Evolutionary conservation across 208 protist species (phyloP).

Genomic region (Dictyostelium gargantuum): DNA sequence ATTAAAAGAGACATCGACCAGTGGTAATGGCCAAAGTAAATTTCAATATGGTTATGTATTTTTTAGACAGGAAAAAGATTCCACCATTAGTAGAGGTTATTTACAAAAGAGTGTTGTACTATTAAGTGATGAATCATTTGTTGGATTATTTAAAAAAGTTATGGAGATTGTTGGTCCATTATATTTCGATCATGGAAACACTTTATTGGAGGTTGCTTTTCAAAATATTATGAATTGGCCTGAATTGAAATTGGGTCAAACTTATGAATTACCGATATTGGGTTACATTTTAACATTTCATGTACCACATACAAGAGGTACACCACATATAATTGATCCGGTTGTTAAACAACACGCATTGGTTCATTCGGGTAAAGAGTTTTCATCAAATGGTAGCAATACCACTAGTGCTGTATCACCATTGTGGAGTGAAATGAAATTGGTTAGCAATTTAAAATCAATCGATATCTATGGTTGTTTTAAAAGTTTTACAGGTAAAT

Average conservation of each 20-base stretch:
- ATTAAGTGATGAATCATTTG: constrained; percentile 36
- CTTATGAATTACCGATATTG: constrained; percentile 41
- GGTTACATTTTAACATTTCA: constrained; percentile 49
- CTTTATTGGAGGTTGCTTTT: constrained; percentile 25
- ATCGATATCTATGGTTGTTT: constrained; percentile 43
- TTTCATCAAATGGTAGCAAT: not conserved
- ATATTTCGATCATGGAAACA: constrained; percentile 51
- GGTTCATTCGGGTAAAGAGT: too few relatives aligned
- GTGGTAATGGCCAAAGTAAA: not conserved
- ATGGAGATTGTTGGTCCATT: constrained; percentile 52
- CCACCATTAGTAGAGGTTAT: constrained; percentile 32
- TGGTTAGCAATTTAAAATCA: constrained; percentile 31
- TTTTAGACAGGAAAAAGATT: constrained; percentile 60
- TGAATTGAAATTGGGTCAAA: constrained; percentile 15
- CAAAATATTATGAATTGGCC: constrained; percentile 55
- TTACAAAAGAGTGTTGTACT: constrained; percentile 60
- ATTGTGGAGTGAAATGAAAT: not conserved
- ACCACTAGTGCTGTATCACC: not conserved
- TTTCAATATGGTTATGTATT: constrained; percentile 68
- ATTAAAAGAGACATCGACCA: not conserved
- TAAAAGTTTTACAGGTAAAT: constrained; percentile 12
- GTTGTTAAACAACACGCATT: not conserved
- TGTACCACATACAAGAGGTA: constrained; percentile 43
- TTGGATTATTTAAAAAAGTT: constrained; percentile 50
- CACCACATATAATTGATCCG: constrained; percentile 54